These are phyloP conservation scores for Elongisporangium anandrum DNA, from an alignment of 352 stramenopile species.

Conservation along the genomic window DNA sequence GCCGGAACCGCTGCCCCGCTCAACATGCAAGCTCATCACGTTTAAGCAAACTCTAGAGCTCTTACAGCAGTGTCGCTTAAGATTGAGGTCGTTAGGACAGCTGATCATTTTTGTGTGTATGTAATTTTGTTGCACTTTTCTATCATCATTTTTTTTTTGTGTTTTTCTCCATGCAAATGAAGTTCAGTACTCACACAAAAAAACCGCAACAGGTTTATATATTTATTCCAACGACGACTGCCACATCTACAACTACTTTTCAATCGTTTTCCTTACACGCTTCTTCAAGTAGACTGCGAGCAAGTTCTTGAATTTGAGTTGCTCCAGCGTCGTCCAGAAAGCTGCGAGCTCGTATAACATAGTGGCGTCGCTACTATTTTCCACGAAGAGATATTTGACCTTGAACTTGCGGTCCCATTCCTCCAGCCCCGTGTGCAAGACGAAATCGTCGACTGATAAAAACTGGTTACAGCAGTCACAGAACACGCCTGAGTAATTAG, in stretches of 20 bases:
- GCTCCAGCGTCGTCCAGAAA: background rate
- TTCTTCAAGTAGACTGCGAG: background rate
- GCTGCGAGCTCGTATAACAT: background rate
- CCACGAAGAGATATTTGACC: background rate
- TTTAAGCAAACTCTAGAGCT: background rate
- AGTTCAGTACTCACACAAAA: too few species aligned
- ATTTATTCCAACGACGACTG: background rate
- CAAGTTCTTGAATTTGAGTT: background rate
- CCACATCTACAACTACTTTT: background rate
- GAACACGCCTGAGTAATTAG: background rate
- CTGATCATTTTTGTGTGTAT: slow-evolving; percentile 2
- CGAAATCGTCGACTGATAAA: background rate
- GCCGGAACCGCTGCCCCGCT: slow-evolving; percentile 28
- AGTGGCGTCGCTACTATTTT: background rate
- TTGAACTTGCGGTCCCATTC: background rate
- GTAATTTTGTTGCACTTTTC: background rate
- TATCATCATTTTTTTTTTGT: too few species aligned
- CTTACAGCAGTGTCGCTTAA: background rate
- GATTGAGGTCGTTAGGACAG: background rate
- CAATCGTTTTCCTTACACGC: background rate
- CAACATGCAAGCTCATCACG: slow-evolving; percentile 17
- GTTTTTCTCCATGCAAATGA: too few species aligned
- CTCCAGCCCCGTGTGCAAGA: background rate
- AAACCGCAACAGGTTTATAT: background rate
- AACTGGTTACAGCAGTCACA: slow-evolving; percentile 3